These are phyloP conservation scores for Auxenochlorella pyrenoidosa DNA, from an alignment of 139 green algal genomes.

Conservation along the genomic window DNA sequence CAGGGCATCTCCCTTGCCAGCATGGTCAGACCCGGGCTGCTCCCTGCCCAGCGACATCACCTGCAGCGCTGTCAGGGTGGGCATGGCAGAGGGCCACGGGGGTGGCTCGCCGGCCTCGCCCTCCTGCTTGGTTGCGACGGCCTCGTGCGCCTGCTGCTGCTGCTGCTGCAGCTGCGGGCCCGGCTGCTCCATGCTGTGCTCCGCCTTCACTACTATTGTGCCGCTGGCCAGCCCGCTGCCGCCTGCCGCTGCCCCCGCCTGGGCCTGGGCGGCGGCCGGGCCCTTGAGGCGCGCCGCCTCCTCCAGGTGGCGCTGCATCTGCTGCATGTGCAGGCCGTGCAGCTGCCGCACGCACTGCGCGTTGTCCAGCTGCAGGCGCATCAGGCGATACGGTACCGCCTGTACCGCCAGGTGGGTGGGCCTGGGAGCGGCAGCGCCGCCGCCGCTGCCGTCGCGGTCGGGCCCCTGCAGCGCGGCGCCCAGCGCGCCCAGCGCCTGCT, in stretches of 20 bases:
- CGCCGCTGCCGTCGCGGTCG: background rate
- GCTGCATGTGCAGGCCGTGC: slow-evolving; percentile 12
- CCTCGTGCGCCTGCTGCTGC: background rate
- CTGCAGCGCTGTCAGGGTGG: too few relatives aligned
- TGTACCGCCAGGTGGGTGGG: too few relatives aligned
- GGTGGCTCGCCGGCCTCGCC: too few relatives aligned
- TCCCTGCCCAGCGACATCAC: too few relatives aligned
- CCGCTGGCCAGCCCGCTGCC: background rate
- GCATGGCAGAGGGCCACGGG: too few relatives aligned
- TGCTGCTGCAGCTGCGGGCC: background rate
- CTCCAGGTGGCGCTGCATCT: slow-evolving; percentile 14
- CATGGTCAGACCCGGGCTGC: too few relatives aligned
- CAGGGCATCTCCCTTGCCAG: too few relatives aligned
- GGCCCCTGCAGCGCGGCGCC: background rate
- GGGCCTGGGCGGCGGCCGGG: too few relatives aligned
- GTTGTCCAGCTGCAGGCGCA: slow-evolving; percentile 5
- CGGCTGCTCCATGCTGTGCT: background rate
- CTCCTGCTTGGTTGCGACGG: too few relatives aligned
- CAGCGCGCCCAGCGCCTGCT: background rate
- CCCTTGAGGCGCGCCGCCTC: background rate
- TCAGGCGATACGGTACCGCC: background rate
- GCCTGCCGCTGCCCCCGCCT: background rate
- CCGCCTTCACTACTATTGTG: background rate
- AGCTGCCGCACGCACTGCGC: slow-evolving; percentile 3
- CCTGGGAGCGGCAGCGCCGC: background rate